A percentile compares a stretch with the other conserved stretches of the same genome.
Conservation (phyloP, 2,329 filamentous ascomycete genomes). For the Stachybotrys elegans region DNA sequence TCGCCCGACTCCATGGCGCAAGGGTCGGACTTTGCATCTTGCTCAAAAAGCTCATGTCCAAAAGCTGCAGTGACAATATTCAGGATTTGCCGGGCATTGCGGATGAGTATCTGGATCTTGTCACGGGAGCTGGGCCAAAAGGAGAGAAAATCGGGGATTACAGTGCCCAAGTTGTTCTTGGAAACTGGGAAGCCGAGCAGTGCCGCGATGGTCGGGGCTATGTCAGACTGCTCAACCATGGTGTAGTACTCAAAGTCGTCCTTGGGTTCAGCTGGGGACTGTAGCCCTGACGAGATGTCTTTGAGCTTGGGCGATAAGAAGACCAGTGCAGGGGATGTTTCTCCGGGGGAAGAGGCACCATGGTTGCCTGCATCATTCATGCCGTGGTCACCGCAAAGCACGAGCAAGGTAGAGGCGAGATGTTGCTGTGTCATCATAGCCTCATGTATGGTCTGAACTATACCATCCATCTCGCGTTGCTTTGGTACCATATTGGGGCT, state of each 20-base stretch:
- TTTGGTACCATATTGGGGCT: constrained; percentile 91
- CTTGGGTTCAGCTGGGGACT: constrained; percentile 52
- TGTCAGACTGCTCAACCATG: constrained; percentile 86
- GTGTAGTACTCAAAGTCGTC: constrained; percentile 80
- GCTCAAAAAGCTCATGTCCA: constrained; percentile 39
- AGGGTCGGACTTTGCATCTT: constrained; percentile 25
- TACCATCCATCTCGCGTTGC: constrained; percentile 86
- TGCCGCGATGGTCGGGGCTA: constrained; percentile 83
- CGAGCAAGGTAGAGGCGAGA: constrained; percentile 72
- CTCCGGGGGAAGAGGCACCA: constrained; percentile 86
- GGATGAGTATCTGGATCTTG: constrained; percentile 62
- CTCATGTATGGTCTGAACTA: constrained; percentile 70
- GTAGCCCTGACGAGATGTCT: constrained; percentile 37
- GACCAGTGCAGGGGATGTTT: constrained; percentile 87
- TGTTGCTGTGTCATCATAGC: constrained; percentile 68
- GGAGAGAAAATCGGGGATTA: constrained; percentile 72
- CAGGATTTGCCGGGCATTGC: constrained; percentile 78
- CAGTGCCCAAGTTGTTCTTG: constrained; percentile 82
- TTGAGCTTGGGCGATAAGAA: constrained; percentile 85
- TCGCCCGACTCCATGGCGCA: constrained; percentile 28
- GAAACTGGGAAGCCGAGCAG: constrained; percentile 84
- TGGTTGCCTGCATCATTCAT: constrained; percentile 99
- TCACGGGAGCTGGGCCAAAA: constrained; percentile 60
- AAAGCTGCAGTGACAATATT: constrained; percentile 73
- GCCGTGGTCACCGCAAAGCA: constrained; percentile 92